Conservation (phyloP, 2,329 filamentous ascomycete species). For the Ophiostoma australiae region DNA sequence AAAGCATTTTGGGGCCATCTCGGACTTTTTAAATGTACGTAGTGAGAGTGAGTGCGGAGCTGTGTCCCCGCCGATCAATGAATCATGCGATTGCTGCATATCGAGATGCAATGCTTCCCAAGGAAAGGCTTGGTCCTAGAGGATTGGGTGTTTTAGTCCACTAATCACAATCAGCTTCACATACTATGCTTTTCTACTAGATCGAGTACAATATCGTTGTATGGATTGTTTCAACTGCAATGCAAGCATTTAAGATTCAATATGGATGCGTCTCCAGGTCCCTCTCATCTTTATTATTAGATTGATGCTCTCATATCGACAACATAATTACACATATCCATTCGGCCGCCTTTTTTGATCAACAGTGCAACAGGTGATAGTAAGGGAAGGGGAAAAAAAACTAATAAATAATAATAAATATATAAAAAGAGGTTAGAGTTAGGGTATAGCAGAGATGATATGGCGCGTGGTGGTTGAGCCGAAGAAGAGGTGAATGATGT, state of each 20-base stretch:
- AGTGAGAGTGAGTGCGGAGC: not conserved
- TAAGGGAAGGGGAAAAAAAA: not conserved
- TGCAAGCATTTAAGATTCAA: not conserved
- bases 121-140: not conserved
- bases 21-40: not conserved
- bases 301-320: not conserved
- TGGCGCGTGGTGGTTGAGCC: not conserved
- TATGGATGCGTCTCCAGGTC: not conserved
- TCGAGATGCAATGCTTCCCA: not conserved
- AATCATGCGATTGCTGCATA: constrained; percentile 6
- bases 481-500: not conserved
- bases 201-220: not conserved
- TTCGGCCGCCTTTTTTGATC: not conserved
- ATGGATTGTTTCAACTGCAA: not conserved
- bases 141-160: not conserved
- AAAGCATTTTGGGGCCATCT: not conserved
- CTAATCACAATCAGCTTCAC: not conserved
- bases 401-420: not conserved
- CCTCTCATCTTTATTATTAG: not conserved
- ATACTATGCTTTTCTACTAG: not conserved
- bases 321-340: not conserved
- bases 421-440: constrained; percentile 2
- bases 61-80: not conserved
- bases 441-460: constrained; percentile 11
- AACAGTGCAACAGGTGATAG: not conserved